Percentiles rank a stretch among this genome's conserved stretches.
Evolutionary conservation across 2,329 filamentous ascomycete species (phyloP).

Genomic region (Xylaria sp.): DNA sequence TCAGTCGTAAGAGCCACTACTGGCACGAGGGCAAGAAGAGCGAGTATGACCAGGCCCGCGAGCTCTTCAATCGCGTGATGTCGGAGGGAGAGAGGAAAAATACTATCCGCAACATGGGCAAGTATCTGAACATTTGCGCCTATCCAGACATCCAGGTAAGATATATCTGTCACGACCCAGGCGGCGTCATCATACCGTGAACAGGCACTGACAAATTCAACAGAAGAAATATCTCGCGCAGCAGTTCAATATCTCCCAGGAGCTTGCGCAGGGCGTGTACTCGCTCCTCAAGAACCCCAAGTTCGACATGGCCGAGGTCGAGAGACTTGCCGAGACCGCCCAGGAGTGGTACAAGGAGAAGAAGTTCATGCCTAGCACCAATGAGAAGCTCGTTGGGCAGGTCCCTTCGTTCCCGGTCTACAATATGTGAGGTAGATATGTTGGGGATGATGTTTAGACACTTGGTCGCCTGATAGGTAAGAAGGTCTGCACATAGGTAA

Average conservation of each 20-base stretch:
- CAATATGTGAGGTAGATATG: background rate
- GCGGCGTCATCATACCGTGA: background rate
- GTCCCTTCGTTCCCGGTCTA: background rate
- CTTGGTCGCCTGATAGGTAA: background rate
- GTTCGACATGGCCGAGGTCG: background rate
- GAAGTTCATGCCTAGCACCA: background rate
- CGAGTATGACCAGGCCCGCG: slow-evolving; percentile 47
- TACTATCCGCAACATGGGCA: slow-evolving; percentile 45
- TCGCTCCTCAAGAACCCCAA: background rate
- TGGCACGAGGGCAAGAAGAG: slow-evolving; percentile 49
- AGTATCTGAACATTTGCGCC: slow-evolving; percentile 40
- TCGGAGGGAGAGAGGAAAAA: slow-evolving; percentile 38
- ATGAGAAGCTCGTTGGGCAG: background rate
- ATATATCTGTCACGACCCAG: background rate
- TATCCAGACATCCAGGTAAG: slow-evolving; percentile 39
- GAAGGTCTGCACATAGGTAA: too few relatives aligned
- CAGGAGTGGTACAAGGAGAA: background rate
- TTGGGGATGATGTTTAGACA: background rate
- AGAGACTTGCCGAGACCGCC: background rate
- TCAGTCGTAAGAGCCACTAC: slow-evolving; percentile 48
- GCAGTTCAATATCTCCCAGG: background rate
- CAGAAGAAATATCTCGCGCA: background rate
- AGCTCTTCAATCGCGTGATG: slow-evolving; percentile 47
- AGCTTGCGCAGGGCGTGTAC: background rate
- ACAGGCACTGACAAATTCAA: background rate